Evolutionary conservation across 345 rosid species (phyloP).

Genomic region (Cardiospermum halicacabum): DNA sequence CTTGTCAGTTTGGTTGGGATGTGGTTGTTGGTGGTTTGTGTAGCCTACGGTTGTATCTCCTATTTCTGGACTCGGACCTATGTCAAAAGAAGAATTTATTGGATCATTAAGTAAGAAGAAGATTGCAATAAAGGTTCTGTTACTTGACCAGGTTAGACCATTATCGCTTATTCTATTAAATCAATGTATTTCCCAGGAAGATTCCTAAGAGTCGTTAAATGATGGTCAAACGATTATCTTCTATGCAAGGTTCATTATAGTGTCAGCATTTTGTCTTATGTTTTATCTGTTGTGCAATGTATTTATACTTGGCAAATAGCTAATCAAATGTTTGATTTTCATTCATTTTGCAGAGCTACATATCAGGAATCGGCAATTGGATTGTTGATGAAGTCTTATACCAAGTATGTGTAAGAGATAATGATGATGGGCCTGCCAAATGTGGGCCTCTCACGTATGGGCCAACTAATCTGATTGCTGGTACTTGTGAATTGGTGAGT

Average conservation of each 20-base stretch:
- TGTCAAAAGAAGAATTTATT: constrained; percentile 55
- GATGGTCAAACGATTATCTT: not conserved
- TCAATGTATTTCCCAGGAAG: too few relatives aligned
- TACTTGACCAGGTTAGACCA: constrained; percentile 77
- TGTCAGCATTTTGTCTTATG: not conserved
- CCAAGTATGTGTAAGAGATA: too few relatives aligned
- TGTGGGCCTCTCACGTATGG: too few relatives aligned
- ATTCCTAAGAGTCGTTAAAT: not conserved
- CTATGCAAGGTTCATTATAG: not conserved
- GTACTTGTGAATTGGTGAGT: too few relatives aligned
- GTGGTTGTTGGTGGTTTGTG: constrained; percentile 14
- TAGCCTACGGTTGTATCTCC: constrained; percentile 84
- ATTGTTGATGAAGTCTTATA: constrained; percentile 94
- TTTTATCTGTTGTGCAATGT: not conserved
- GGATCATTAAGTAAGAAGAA: constrained; percentile 69
- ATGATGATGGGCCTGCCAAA: too few relatives aligned
- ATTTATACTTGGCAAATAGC: not conserved
- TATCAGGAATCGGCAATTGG: constrained; percentile 98
- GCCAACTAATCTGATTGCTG: too few relatives aligned
- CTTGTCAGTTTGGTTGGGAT: too few relatives aligned
- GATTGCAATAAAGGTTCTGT: constrained; percentile 62
- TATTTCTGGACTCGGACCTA: constrained; percentile 91
- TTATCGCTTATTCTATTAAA: constrained; percentile 1
- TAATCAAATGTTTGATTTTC: not conserved
- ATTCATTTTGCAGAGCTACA: constrained; percentile 53